Conservation (phyloP, 176 grass and related monocot genomes). For the Pontederia crassipes region DNA sequence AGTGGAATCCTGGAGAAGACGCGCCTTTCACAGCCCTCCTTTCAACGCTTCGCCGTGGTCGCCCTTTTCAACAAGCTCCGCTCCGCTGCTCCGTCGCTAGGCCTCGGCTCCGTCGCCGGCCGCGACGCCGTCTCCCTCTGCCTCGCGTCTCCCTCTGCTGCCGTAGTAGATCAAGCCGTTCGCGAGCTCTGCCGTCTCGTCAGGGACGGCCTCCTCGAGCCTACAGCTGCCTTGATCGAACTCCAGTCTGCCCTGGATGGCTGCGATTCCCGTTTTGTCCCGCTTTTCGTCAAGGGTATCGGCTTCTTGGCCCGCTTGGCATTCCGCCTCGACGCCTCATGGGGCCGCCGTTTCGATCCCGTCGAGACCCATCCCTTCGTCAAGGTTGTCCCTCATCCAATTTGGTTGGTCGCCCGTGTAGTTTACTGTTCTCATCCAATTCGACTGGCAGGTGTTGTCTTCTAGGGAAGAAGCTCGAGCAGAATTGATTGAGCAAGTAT, state of each 20-base stretch:
- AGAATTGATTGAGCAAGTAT: constrained; percentile 44
- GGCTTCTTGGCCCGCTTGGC: constrained; percentile 21
- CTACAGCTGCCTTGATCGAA: constrained; percentile 28
- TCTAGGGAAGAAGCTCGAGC: constrained; percentile 20
- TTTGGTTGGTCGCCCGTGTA: background rate
- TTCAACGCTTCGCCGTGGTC: constrained; percentile 17
- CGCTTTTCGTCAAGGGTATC: constrained; percentile 20
- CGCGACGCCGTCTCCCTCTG: constrained; percentile 28
- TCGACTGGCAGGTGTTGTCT: constrained; percentile 17
- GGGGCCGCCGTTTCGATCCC: constrained; percentile 11
- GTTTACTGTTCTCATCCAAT: background rate
- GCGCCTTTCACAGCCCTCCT: constrained; percentile 11
- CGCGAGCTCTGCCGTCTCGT: constrained; percentile 29
- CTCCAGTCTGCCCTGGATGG: constrained; percentile 23
- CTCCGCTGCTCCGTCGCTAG: constrained; percentile 33
- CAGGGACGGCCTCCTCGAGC: constrained; percentile 25
- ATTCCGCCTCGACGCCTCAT: constrained; percentile 7
- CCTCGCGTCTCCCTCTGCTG: constrained; percentile 16
- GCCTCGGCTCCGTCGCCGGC: constrained; percentile 14
- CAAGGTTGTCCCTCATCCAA: constrained; percentile 13
- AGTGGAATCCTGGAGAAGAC: constrained; percentile 23
- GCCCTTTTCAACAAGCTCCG: constrained; percentile 25
- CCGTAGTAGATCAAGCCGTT: constrained; percentile 35
- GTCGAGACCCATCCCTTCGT: constrained; percentile 45
- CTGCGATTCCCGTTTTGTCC: constrained; percentile 4